These are phyloP conservation scores for Volvox africanus DNA, from an alignment of 139 green algal genomes.

Conservation along the genomic window DNA sequence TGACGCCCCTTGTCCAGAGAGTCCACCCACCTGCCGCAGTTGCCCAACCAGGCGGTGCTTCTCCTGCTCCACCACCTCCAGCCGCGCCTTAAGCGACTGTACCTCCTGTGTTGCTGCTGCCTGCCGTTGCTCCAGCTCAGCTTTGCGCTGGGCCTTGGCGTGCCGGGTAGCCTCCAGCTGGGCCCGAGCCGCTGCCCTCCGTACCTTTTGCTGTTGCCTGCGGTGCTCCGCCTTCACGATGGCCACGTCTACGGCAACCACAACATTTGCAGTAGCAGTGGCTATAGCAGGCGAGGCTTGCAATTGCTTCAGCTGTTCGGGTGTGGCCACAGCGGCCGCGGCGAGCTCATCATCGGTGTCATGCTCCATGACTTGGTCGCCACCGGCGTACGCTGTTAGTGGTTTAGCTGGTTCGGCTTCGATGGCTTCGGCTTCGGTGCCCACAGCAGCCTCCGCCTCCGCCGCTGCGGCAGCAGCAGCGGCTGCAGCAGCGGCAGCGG, in stretches of 20 bases:
- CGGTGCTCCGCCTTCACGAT: neutral
- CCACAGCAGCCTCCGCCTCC: neutral
- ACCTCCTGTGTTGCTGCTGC: neutral
- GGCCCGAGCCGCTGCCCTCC: neutral
- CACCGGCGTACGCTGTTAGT: neutral
- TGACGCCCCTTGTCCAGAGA: neutral
- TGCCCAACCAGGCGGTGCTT: conserved; percentile 27
- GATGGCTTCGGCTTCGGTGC: neutral
- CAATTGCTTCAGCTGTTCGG: neutral
- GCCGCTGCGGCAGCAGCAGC: neutral
- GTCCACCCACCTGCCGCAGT: conserved; percentile 37
- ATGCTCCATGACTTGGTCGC: neutral
- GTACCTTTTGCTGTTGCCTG: neutral
- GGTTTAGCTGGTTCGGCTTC: neutral
- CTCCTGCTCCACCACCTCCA: conserved; percentile 36
- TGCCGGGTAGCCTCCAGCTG: neutral
- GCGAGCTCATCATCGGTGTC: neutral
- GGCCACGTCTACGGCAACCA: neutral
- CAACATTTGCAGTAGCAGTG: neutral
- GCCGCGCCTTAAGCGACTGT: conserved; percentile 12
- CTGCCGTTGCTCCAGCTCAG: neutral
- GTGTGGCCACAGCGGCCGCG: neutral
- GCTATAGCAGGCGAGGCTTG: neutral
- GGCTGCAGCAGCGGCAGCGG: neutral
- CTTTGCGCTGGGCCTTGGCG: neutral